Percentiles rank a stretch among this genome's conserved stretches.
Evolutionary conservation across 2,329 filamentous ascomycete genomes (phyloP).

Genomic region (Fusarium compactum): DNA sequence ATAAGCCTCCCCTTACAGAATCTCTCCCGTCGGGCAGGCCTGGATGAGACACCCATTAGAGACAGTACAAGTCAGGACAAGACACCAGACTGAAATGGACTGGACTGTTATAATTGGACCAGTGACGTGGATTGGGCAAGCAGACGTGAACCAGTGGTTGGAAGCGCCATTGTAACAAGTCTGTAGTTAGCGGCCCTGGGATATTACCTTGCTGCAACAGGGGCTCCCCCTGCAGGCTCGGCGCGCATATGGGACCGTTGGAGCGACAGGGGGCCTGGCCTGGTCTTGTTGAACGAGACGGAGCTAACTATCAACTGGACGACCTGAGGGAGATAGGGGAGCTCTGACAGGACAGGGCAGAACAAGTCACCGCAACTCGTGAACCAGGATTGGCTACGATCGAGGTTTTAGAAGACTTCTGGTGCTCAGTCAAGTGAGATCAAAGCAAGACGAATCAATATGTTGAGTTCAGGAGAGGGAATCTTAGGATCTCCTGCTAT

Average conservation of each 20-base stretch:
- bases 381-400: conserved; percentile 1
- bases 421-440: neutral
- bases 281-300: neutral
- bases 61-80: neutral
- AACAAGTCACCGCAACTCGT: conserved; percentile 41
- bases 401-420: neutral
- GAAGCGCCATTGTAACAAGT: conserved; percentile 44
- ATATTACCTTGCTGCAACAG: conserved; percentile 50
- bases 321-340: conserved; percentile 39
- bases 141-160: conserved; percentile 45
- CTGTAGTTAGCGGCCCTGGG: conserved; percentile 48
- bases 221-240: conserved; percentile 48
- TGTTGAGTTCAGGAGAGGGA: conserved; percentile 10
- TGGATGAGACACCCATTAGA: neutral
- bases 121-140: conserved; percentile 37
- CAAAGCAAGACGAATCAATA: conserved; percentile 4
- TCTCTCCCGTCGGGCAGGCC: conserved; percentile 4
- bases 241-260: conserved; percentile 37
- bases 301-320: conserved; percentile 12
- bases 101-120: conserved; percentile 29
- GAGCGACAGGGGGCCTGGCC: conserved; percentile 16
- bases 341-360: conserved; percentile 25
- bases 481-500: conserved; percentile 3
- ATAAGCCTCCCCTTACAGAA: conserved; percentile 37
- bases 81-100: neutral